A percentile compares a stretch with the other conserved stretches of the same genome.
phyloP scores from a whole-genome alignment of 1,284 basidiomycete genomes.

The Cryptococcus deneoformans region DNA sequence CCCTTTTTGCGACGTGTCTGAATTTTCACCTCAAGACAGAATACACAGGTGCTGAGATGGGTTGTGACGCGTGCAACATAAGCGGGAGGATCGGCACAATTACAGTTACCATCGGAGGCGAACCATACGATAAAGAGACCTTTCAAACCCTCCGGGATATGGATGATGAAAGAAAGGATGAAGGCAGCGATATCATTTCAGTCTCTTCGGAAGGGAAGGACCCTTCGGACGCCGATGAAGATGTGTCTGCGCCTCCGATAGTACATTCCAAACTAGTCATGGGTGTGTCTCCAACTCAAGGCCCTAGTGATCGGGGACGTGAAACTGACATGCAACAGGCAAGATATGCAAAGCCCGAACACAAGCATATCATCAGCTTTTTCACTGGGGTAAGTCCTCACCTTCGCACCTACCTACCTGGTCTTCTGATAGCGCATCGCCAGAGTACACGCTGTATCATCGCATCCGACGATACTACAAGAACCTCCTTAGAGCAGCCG shows the following conservation, averaged over 20 bases:
- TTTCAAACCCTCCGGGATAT: constrained; percentile 29
- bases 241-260: neutral
- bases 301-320: too few species aligned
- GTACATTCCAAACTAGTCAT: neutral
- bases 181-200: neutral
- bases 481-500: neutral
- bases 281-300: constrained; percentile 13
- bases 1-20: neutral
- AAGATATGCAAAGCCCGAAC: constrained; percentile 70
- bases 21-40: neutral
- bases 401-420: neutral
- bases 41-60: constrained; percentile 59
- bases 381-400: constrained; percentile 70
- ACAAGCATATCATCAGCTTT: constrained; percentile 67
- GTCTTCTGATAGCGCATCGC: neutral
- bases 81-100: constrained; percentile 55
- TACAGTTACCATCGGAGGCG: constrained; percentile 29
- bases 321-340: constrained; percentile 52
- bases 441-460: neutral
- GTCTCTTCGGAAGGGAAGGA: constrained; percentile 6
- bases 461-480: neutral
- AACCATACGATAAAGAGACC: constrained; percentile 39
- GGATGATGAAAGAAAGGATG: constrained; percentile 22
- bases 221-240: neutral
- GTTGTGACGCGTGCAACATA: constrained; percentile 75